Evolutionary conservation across 2,329 filamentous ascomycete species (phyloP), one percentile per base, ranked within the genome.

Genomic region (Aspergillus oerlinghausenensis): DNA sequence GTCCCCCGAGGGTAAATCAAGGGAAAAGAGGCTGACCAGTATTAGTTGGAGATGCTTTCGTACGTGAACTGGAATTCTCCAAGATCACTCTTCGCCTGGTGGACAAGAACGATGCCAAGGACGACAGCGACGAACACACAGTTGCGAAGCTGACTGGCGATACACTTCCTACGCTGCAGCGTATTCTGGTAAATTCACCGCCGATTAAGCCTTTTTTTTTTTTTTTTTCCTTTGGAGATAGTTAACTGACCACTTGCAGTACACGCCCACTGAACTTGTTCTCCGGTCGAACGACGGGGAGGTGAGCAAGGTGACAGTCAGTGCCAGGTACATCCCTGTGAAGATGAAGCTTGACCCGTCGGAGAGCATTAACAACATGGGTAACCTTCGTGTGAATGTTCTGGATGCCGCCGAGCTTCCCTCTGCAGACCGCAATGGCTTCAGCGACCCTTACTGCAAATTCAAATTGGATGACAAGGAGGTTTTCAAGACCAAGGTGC

Each of bases 301-400:
- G 57, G 75, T 87, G 26, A 92, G 85, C 77, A 92, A 86, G 69
- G 82, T 99, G 70, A 95, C 88, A 64, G 89, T 99, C 70, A 95
- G 89, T 77, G 83, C 97, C 68, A 96, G 96, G 75, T 99, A 96
- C 71, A 86, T 99, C 25, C 94, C 94, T 0, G 87, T 97, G 59
- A 86, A 90, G 77, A 99, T 99, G 94, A 80, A 86, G 55, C 88
- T 99, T 50, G 92, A 99, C 68, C 89, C 94, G 0, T 91, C 87
- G 67, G 94, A 99, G 76, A 97, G 92, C 69, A 96, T 99, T 81
- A 97, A 97, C 84, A 99, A 99, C 76, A 96, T 96, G 85, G 94
- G 94, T 58, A 92, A 87, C 57, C 86, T 99, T 23, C 89, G 92
- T 21, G 90, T 99, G n/a, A 92, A 97, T 67, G 83, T 99, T 19